Evolutionary conservation across 345 rosid genomes (phyloP), one percentile per base, ranked within the genome.

Genomic region (Lepidium aucheri): DNA sequence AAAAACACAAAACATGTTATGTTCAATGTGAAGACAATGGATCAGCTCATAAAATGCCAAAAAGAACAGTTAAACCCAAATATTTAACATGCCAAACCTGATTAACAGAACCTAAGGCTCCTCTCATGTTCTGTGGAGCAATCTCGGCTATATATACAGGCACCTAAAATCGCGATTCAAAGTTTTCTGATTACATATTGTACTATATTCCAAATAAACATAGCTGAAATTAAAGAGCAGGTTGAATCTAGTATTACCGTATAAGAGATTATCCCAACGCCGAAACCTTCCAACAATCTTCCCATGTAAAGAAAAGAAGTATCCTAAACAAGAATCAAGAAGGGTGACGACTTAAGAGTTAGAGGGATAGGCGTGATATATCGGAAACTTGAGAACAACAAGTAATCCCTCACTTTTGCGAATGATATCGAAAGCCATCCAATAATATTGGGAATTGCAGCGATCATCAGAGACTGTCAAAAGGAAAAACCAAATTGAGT

Each of bases 381-480:
- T 59, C 13, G 33, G 54, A 14, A 30, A 47, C 54, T 38, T 44
- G 45, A 16, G n/a, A 54, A 42, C 36, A 62, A 16, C 5, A 33
- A 38, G 56, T 4, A 84, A n/a, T n/a, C n/a, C n/a, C 91, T 81
- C 77, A 90, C 99, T 74, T 59, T 77, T 35, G 99, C 99, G 62
- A 94, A 88, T 49, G 97, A 90, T 79, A 94, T 88, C 8, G 90
- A 80, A 60, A 94, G 93, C 99, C 99, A 94, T 40, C 97, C 99
- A 50, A 94, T 85, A 36, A 94, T 83, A 74, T 94, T 94, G 43
- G 99, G 97, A 74, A 94, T 83, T 35, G 99, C 77, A 70, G 97
- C 99, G 58, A 94, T 85, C 97, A 94, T 90, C 58, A 94, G 59
- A 65, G 99, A 86, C 99, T 94, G 84, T 8, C 80, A 69, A 73